Percentiles rank a stretch among this genome's conserved stretches.
Conservation (phyloP, 192 early-diverging fungal genomes). For the Lobosporangium transversale region DNA sequence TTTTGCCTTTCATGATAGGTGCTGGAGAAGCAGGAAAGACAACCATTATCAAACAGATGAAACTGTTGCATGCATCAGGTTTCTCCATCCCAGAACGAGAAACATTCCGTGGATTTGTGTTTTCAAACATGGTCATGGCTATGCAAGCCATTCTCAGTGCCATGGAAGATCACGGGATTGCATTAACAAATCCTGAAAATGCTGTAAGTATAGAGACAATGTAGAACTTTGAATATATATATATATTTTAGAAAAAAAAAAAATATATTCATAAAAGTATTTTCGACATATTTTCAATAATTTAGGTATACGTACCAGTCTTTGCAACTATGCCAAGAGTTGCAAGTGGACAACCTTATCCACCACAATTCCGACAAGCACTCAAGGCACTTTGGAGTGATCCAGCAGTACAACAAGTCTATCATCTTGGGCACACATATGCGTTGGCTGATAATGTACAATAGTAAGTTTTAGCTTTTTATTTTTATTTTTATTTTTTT, state of each 20-base stretch:
- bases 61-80: slow-evolving; percentile 63
- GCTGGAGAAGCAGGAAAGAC: slow-evolving; percentile 69
- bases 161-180: slow-evolving; percentile 46
- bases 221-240: background rate
- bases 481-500: slow-evolving; percentile 3
- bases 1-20: slow-evolving; percentile 37
- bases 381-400: slow-evolving; percentile 61
- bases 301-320: slow-evolving; percentile 43
- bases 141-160: slow-evolving; percentile 63
- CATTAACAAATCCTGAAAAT: slow-evolving; percentile 24
- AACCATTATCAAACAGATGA: slow-evolving; percentile 69
- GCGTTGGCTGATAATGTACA: slow-evolving; percentile 62
- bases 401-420: slow-evolving; percentile 53
- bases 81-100: slow-evolving; percentile 58
- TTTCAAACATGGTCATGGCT: slow-evolving; percentile 57
- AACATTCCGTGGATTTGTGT: slow-evolving; percentile 57
- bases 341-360: slow-evolving; percentile 51
- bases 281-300: background rate
- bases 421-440: slow-evolving; percentile 55
- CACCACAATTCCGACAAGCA: slow-evolving; percentile 52
- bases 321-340: slow-evolving; percentile 53
- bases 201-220: slow-evolving; percentile 13
- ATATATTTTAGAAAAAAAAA: too few relatives aligned
- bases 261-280: background rate
- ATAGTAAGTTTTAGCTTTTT: slow-evolving; percentile 52